These are phyloP conservation scores for Globisporangium canariense DNA, from an alignment of 352 stramenopile species.

Conservation along the genomic window DNA sequence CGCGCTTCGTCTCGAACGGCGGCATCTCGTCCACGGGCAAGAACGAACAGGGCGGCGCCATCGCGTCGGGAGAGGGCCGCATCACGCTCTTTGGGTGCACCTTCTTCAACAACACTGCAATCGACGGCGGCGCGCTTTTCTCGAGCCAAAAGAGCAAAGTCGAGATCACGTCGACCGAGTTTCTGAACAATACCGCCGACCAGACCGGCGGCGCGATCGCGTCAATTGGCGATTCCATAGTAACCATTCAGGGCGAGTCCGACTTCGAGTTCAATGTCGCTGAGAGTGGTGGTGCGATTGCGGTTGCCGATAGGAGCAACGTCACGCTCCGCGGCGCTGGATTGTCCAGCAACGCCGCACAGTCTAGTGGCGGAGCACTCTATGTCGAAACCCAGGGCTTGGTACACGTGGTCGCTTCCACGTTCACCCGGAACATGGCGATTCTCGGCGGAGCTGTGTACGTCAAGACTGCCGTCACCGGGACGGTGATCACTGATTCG, in stretches of 20 bases:
- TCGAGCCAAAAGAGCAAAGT: slow-evolving; percentile 32
- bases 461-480: slow-evolving; percentile 17
- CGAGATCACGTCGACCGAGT: slow-evolving; percentile 21
- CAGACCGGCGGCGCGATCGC: slow-evolving; percentile 41
- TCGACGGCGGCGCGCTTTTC: slow-evolving; percentile 40
- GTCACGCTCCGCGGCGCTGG: slow-evolving; percentile 14
- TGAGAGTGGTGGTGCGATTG: slow-evolving; percentile 27
- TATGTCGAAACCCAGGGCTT: slow-evolving; percentile 25
- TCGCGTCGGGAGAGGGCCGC: slow-evolving; percentile 37
- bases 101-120: slow-evolving; percentile 49
- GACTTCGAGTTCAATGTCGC: slow-evolving; percentile 42
- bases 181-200: slow-evolving; percentile 46
- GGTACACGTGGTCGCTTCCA: slow-evolving; percentile 16
- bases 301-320: slow-evolving; percentile 12
- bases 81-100: slow-evolving; percentile 29
- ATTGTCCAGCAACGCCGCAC: slow-evolving; percentile 27
- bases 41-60: slow-evolving; percentile 50
- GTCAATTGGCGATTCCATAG: slow-evolving; percentile 16
- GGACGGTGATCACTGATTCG: slow-evolving; percentile 16
- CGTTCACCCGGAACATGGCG: slow-evolving; percentile 31
- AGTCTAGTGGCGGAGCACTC: slow-evolving; percentile 28
- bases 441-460: slow-evolving; percentile 38
- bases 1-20: slow-evolving; percentile 37
- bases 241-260: slow-evolving; percentile 17
- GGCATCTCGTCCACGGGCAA: slow-evolving; percentile 45